Conservation (phyloP, 2,329 filamentous ascomycete genomes). For the Leptosphaerulina australis region DNA sequence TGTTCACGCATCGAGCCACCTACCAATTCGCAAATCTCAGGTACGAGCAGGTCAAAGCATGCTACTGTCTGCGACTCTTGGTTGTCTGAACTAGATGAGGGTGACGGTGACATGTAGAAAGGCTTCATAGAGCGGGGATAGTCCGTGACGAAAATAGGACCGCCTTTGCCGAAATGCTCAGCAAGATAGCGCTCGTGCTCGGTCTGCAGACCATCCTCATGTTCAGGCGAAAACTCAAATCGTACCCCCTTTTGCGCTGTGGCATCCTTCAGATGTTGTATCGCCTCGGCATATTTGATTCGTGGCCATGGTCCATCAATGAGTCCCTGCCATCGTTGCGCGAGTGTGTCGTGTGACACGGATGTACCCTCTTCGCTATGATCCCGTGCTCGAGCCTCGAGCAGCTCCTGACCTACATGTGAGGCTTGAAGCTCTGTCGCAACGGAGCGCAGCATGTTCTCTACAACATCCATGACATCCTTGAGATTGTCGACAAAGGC, state of each 20-base stretch:
- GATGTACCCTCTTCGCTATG: conserved; percentile 36
- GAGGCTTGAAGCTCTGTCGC: conserved; percentile 58
- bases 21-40: conserved; percentile 83
- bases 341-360: conserved; percentile 60
- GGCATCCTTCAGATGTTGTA: conserved; percentile 69
- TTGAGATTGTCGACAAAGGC: conserved; percentile 75
- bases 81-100: conserved; percentile 16
- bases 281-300: conserved; percentile 81
- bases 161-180: conserved; percentile 64
- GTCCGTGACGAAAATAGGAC: conserved; percentile 87
- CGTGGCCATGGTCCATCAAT: conserved; percentile 77
- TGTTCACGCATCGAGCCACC: conserved; percentile 91
- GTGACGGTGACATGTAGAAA: conserved; percentile 77
- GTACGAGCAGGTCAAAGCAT: conserved; percentile 89
- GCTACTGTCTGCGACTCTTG: conserved; percentile 66
- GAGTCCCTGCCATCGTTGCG: conserved; percentile 75
- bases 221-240: conserved; percentile 73
- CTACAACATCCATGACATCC: conserved; percentile 77
- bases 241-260: conserved; percentile 54
- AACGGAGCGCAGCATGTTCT: conserved; percentile 72
- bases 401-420: conserved; percentile 61
- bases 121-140: conserved; percentile 90
- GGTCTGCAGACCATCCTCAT: conserved; percentile 78
- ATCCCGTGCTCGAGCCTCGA: conserved; percentile 52
- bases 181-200: conserved; percentile 94